Evolutionary conservation across 148 eudicot genomes (phyloP), one percentile per base, ranked within the genome.

Genomic region (Nepenthes gracilis): DNA sequence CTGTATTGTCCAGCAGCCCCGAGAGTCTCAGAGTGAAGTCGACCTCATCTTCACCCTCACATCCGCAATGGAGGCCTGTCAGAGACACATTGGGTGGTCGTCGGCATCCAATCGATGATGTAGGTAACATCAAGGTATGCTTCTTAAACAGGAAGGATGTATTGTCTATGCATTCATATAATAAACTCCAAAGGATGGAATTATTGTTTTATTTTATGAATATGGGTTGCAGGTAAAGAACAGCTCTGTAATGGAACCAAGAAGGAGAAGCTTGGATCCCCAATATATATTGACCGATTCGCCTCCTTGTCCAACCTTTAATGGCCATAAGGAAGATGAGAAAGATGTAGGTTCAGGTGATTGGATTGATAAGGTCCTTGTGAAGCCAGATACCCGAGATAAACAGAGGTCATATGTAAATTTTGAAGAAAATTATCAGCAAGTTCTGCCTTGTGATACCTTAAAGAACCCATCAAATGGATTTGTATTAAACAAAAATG

Each of bases 211-310:
- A 8, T 40, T 1, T 40, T 40, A 4, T 43, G 37, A 45, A 10
- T 61, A 55, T 51, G 35, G 43, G 64, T 23, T 23, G 23, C 61
- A 81, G 87, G 72, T 34, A 33, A 69, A 74, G 64, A 65, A 47
- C 61, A 75, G 60, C 47, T 37, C 70, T 15, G 14, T 66, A 53
- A 11, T 66, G 50, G 71, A 75, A 61, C 60, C 70, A 60, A 72
- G 80, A 68, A 81, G 79, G 66, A 58, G 77, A 69, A 86, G 96
- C 78, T 70, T 83, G 64, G 97, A 90, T 65, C 78, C 65, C 9
- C 69, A 77, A 52, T 88, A 82, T 69, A 67, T 83, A 40, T 45
- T 75, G 54, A 61, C 69, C 60, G 68, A 64, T 54, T 64, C 74
- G 12, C 58, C 76, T 55, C 56, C 77, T 3, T 78, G 82, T 75